Percentiles rank a stretch among this genome's conserved stretches.
These are phyloP conservation scores for Pistacia vera DNA, from an alignment of 345 rosid species.

Conservation along the genomic window DNA sequence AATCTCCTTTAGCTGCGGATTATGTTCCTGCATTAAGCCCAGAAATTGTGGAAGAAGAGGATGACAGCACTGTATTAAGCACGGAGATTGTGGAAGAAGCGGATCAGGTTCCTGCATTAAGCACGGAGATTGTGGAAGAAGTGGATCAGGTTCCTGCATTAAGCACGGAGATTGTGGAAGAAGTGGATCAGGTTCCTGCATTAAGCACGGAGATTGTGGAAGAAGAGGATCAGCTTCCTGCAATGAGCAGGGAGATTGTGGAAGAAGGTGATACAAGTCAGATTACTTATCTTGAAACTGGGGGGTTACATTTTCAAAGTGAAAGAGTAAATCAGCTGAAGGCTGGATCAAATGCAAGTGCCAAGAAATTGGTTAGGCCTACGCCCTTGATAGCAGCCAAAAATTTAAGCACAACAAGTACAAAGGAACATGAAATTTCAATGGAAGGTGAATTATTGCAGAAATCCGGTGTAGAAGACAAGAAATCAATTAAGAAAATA, in stretches of 20 bases:
- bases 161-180: too few species aligned
- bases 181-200: too few species aligned
- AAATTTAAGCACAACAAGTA: not conserved
- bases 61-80: too few species aligned
- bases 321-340: not conserved
- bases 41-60: too few species aligned
- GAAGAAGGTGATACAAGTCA: not conserved
- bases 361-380: not conserved
- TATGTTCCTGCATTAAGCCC: not conserved
- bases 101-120: too few species aligned
- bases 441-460: not conserved
- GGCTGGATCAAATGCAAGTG: not conserved
- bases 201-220: too few species aligned
- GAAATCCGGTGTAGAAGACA: not conserved
- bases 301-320: not conserved
- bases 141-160: too few species aligned
- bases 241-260: too few species aligned
- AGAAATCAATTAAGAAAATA: slow-evolving; percentile 4
- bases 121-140: too few species aligned
- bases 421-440: not conserved
- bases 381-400: not conserved
- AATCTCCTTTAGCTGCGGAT: not conserved
- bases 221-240: too few species aligned
- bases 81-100: too few species aligned
- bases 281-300: not conserved